Evolutionary conservation across 352 stramenopile genomes (phyloP).

Genomic region (Poterioochromonas sp.): DNA sequence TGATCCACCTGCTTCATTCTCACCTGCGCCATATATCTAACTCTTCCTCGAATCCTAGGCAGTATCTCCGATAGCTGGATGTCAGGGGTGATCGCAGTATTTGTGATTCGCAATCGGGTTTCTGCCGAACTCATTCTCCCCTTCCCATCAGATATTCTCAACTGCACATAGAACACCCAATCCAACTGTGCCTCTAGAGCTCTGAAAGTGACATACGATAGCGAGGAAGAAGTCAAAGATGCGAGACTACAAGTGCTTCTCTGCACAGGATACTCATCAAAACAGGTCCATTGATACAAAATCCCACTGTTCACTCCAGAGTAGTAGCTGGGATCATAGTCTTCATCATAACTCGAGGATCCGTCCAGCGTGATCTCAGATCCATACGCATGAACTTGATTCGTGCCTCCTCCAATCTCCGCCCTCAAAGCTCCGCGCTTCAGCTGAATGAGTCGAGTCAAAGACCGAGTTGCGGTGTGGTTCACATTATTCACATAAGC

Average conservation of each 20-base stretch:
- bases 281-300: not conserved
- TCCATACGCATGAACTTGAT: not conserved
- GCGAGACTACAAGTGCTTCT: not conserved
- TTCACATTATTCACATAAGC: not conserved
- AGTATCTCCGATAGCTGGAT: no score
- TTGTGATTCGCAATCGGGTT: no score
- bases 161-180: conserved; percentile 6
- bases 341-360: not conserved
- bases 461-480: not conserved
- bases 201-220: not conserved
- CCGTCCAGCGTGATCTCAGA: not conserved
- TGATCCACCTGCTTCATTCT: no score
- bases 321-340: not conserved
- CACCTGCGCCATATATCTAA: no score
- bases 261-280: not conserved
- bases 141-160: conserved; percentile 5
- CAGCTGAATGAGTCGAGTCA: not conserved
- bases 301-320: not conserved
- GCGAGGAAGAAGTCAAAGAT: not conserved
- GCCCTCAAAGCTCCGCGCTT: not conserved
- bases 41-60: no score
- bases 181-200: not conserved
- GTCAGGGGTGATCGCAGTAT: no score
- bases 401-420: not conserved
- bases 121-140: no score